phyloP scores from a whole-genome alignment of 805 yeast genomes.

The Nakazawaea laoshanensis region DNA sequence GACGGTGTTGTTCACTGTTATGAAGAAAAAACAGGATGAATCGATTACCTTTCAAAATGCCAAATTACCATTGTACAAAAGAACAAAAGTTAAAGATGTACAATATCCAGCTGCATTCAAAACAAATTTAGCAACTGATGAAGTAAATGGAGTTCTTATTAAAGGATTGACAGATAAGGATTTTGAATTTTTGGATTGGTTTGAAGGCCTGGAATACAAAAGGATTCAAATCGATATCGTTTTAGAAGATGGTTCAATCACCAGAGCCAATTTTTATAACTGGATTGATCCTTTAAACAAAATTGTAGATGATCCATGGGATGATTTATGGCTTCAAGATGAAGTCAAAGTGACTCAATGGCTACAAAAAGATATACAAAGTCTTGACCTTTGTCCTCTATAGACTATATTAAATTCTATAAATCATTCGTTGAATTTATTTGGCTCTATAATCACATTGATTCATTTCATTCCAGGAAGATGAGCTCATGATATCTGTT shows the following conservation, averaged over 20 bases:
- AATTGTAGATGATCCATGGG: constrained; percentile 15
- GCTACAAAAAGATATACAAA: constrained; percentile 14
- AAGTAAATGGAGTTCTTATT: constrained; percentile 14
- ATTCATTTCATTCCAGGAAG: neutral
- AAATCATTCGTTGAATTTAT: too few relatives aligned
- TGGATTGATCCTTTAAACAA: constrained; percentile 13
- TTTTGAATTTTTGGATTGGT: constrained; percentile 14
- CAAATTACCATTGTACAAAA: constrained; percentile 10
- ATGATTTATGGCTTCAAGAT: constrained; percentile 12
- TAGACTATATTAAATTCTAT: too few relatives aligned
- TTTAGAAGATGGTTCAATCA: neutral
- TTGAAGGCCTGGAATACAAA: constrained; percentile 18
- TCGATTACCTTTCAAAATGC: constrained; percentile 7
- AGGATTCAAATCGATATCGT: constrained; percentile 12
- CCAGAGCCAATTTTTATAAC: constrained; percentile 12
- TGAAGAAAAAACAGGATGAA: constrained; percentile 3
- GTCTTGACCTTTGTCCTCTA: constrained; percentile 10
- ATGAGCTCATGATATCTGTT: too few relatives aligned
- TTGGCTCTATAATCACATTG: neutral
- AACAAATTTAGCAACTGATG: neutral
- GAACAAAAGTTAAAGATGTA: constrained; percentile 13
- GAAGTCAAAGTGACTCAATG: constrained; percentile 12
- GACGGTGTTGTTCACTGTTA: constrained; percentile 10
- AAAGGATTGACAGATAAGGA: constrained; percentile 12
- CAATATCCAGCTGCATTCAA: constrained; percentile 13